These are phyloP conservation scores for Mesotaenium endlicherianum DNA, from an alignment of 139 green algal genomes.

Conservation along the genomic window DNA sequence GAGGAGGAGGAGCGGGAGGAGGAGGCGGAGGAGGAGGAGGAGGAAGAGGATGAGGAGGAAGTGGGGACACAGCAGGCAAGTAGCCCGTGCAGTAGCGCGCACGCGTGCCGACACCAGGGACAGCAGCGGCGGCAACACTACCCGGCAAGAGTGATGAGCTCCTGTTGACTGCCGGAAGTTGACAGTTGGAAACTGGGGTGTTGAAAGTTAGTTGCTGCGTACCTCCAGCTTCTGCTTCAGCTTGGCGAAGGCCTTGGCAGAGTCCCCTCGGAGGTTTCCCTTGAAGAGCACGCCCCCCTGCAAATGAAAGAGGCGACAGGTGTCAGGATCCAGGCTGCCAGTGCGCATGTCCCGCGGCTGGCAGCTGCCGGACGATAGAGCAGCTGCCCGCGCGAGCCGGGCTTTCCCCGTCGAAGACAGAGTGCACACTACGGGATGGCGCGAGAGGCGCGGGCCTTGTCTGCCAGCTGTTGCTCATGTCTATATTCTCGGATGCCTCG, in stretches of 20 bases:
- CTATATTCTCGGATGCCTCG: not conserved
- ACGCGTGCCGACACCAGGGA: too few relatives aligned
- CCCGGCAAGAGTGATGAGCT: not conserved
- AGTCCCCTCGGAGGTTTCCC: conserved; percentile 77
- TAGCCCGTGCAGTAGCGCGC: too few relatives aligned
- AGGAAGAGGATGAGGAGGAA: not conserved
- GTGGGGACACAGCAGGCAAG: not conserved
- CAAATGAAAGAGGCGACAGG: not conserved
- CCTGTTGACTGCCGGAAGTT: not conserved
- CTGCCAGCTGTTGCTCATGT: not conserved
- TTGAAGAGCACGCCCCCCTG: conserved; percentile 70
- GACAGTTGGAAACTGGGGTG: not conserved
- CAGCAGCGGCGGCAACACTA: too few relatives aligned
- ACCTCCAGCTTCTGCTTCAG: conserved; percentile 63
- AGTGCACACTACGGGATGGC: not conserved
- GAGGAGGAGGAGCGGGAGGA: not conserved
- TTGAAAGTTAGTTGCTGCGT: not conserved
- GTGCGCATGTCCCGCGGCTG: not conserved
- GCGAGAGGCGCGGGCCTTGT: not conserved
- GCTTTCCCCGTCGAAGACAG: not conserved
- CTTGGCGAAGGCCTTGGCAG: conserved; percentile 58
- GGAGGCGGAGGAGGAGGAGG: not conserved
- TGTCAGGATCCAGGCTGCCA: not conserved
- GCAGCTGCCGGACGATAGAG: not conserved
- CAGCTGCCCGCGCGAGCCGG: not conserved